Base-by-base conservation (phyloP, 2,329 filamentous ascomycete genomes). In the Aspergillus intermedius region DNA sequence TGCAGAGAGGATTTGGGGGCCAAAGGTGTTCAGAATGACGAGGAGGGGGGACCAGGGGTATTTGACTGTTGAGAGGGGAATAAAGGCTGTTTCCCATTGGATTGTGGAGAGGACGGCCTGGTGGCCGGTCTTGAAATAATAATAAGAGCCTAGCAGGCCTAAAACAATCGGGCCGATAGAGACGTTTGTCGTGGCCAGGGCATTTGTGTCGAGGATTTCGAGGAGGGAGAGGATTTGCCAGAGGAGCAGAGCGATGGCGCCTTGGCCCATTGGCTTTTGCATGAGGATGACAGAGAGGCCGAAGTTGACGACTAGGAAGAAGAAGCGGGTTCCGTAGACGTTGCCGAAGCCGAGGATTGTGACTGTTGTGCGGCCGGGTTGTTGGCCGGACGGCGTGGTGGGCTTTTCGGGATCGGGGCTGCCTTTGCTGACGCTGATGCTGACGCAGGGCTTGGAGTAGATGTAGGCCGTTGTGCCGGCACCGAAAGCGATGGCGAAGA, bases 41-140 rank as follows among this genome's bases (percentile, higher is more conserved):
- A 93, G 75, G 2, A 97, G 64, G 0, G 91, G 91, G 0, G 83
- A 87, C 87, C 88, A 96, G 1, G 93, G 93, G 70, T 98, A 96
- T 49, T 81, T 81, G 54, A 98, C 81, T 5, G 81, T 82, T 50
- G 85, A 82, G 6, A 97, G 78, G 0, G 91, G 87, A 56, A 98
- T 88, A 71, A 98, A 98, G 3, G 90, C 91, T 17, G 82, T 81
- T 71, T 98, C 93, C 93, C 93, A 98, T 64, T 98, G 93, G 62
- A 98, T 91, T 56, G 83, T 88, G 57, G 84, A 80, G 21, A 95
- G 79, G 0, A 84, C 86, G 10, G 91, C 91, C 70, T 97, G 91
- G 69, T 98, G 93, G 52, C 93, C 93, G 0, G 93, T 98, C 65
- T 95, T 96, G 81, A 98, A 98, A 75, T 84, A 98, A 74, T 96